Base-by-base conservation (phyloP, 2,329 filamentous ascomycete species). In the Podosphaera aphanis region DNA sequence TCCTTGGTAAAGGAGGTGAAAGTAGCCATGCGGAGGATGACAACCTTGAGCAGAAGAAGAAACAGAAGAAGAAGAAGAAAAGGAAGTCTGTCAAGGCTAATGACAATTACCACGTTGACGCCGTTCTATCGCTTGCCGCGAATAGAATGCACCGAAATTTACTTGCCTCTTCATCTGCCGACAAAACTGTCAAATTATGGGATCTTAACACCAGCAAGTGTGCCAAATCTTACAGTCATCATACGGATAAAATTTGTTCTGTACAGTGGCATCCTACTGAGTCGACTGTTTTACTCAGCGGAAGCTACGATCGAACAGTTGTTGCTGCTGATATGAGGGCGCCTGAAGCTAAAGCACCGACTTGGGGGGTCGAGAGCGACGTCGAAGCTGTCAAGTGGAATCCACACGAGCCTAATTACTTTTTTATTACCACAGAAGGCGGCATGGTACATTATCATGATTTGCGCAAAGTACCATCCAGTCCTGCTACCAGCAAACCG, bases 131-230 rank as follows among this genome's bases (percentile, higher is more conserved):
- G 4, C 75, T 98, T 38, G 81, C 90, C 2, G 84, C 85, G 43
- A 98, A 98, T 67, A 73, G 86, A 56, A 79, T 86, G 58, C 88
- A 98, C 65, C 78, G 86, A 51, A 95, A 95, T 61, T 71, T 98
- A 48, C 74, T 98, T 40, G 90, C 90, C 11, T 95, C 88, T 0
- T 84, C 83, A 1, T 98, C 90, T 1, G 90, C 90, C 18, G 90
- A 98, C 66, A 85, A 86, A 66, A 98, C 90, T 2, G 78, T 95
- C 58, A 98, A 98, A 68, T 73, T 98, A 18, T 98, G 90, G 90
- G 90, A 98, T 61, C 68, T 98, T 50, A 83, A 85, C 66, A 94
- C 84, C 2, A 73, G 82, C 49, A 85, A 79, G 62, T 93, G 85
- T 63, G 90, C 90, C 56, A 90, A 94, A 66, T 94, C 86, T 39